phyloP scores from a whole-genome alignment of 2,329 filamentous ascomycete species.

The Apiospora sp. region DNA sequence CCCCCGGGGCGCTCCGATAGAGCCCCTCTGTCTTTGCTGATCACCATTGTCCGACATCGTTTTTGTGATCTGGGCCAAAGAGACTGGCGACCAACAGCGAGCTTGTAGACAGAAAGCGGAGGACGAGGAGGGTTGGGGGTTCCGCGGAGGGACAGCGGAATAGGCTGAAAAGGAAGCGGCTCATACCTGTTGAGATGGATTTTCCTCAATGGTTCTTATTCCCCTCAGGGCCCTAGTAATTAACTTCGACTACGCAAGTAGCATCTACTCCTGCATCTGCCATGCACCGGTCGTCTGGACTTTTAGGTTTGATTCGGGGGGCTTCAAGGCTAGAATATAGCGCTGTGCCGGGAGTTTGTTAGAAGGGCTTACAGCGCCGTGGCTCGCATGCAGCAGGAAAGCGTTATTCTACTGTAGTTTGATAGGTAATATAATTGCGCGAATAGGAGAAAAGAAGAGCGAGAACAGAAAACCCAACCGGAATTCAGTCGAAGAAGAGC shows the following conservation, averaged over 20 bases:
- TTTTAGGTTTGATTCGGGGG: conserved; percentile 20
- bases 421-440: not conserved
- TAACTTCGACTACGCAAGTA: conserved; percentile 22
- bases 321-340: conserved; percentile 1
- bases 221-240: conserved; percentile 9
- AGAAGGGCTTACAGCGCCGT: conserved; percentile 9
- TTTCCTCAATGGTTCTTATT: conserved; percentile 18
- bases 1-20: not conserved
- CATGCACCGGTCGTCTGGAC: conserved; percentile 16
- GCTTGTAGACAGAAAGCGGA: not conserved
- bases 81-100: not conserved
- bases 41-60: conserved; percentile 16
- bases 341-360: conserved; percentile 11
- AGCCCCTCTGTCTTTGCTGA: conserved; percentile 16
- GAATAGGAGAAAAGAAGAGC: conserved; percentile 2
- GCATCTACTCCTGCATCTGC: conserved; percentile 7
- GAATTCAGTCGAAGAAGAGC: not conserved
- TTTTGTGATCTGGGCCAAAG: not conserved
- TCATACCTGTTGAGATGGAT: conserved; percentile 23
- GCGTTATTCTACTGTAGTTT: not conserved
- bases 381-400: not conserved
- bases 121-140: not conserved
- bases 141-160: not conserved
- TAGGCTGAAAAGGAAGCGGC: not conserved
- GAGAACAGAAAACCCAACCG: no score